A percentile compares a stretch with the other conserved stretches of the same genome.
Conservation (phyloP, 1,284 basidiomycete genomes). For the Spongispora temasekensis region DNA sequence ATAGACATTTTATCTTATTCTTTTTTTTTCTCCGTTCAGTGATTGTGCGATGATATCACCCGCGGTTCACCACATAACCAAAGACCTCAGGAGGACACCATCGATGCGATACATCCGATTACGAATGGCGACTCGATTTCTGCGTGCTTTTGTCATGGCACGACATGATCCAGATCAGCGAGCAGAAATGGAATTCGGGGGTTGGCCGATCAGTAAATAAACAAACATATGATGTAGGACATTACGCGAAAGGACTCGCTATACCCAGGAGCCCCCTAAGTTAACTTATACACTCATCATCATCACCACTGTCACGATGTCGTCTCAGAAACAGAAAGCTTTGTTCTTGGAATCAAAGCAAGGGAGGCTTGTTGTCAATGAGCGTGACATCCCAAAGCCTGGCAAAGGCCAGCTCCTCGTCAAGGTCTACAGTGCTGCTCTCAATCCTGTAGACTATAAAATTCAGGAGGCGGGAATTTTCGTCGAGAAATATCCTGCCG, state of each 20-base stretch:
- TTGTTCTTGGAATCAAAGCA: constrained; percentile 27
- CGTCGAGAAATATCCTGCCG: constrained; percentile 33
- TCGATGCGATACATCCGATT: constrained; percentile 33
- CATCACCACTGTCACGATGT: constrained; percentile 15
- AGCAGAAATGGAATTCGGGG: constrained; percentile 31
- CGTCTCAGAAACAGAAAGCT: constrained; percentile 28
- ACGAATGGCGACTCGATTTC: constrained; percentile 33
- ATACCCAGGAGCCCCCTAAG: constrained; percentile 3
- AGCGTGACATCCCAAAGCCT: constrained; percentile 38
- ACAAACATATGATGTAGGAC: constrained; percentile 19
- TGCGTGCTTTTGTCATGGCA: constrained; percentile 32
- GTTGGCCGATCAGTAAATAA: constrained; percentile 34
- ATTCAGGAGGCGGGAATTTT: constrained; percentile 26
- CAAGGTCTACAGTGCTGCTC: constrained; percentile 41
- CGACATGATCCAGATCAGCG: constrained; percentile 29
- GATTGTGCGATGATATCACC: constrained; percentile 23
- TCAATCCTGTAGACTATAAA: constrained; percentile 56
- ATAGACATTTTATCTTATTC: constrained; percentile 27
- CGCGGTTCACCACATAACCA: constrained; percentile 21
- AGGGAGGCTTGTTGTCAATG: constrained; percentile 21
- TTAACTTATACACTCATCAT: constrained; percentile 14
- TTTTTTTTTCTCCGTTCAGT: constrained; percentile 20
- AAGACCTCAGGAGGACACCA: constrained; percentile 29
- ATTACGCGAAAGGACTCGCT: constrained; percentile 6
- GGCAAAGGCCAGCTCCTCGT: constrained; percentile 45